phyloP scores from a whole-genome alignment of 371 early-diverging fungal genomes.

The Lichtheimia ramosa region DNA sequence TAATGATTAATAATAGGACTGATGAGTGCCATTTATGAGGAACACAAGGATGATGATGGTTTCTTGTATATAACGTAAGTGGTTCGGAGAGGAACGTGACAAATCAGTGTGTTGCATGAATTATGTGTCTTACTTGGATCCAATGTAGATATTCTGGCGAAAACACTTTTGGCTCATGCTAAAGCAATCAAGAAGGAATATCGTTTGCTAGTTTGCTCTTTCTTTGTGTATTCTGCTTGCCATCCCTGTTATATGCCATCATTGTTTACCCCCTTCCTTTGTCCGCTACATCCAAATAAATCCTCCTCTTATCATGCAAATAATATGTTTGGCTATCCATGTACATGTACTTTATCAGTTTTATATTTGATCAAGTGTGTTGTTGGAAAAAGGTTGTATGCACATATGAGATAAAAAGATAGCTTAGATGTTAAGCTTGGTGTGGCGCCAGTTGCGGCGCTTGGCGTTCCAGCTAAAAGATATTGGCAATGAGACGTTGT shows the following conservation, averaged over 20 bases:
- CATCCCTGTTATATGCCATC: neutral
- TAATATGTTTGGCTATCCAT: too few relatives aligned
- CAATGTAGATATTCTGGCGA: slow-evolving; percentile 72
- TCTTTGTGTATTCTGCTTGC: slow-evolving; percentile 6
- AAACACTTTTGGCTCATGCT: slow-evolving; percentile 74
- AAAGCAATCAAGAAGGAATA: neutral
- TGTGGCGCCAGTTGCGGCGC: slow-evolving; percentile 99
- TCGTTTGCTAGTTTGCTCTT: neutral
- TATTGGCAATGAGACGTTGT: neutral
- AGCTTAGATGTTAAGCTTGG: slow-evolving; percentile 92
- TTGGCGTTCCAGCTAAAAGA: slow-evolving; percentile 91
- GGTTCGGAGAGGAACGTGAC: neutral
- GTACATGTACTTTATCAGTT: too few relatives aligned
- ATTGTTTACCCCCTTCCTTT: neutral
- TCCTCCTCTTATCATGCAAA: too few relatives aligned
- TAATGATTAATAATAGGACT: slow-evolving; percentile 51
- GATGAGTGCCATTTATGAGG: slow-evolving; percentile 88
- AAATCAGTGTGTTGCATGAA: neutral
- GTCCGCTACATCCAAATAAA: too few relatives aligned
- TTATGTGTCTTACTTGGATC: neutral
- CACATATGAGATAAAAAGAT: neutral
- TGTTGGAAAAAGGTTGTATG: too few relatives aligned
- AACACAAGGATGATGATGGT: slow-evolving; percentile 95
- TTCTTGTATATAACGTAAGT: slow-evolving; percentile 88
- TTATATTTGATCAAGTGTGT: too few relatives aligned